These are phyloP conservation scores for Athelia sp. DNA, from an alignment of 1,284 basidiomycete species.

Conservation along the genomic window DNA sequence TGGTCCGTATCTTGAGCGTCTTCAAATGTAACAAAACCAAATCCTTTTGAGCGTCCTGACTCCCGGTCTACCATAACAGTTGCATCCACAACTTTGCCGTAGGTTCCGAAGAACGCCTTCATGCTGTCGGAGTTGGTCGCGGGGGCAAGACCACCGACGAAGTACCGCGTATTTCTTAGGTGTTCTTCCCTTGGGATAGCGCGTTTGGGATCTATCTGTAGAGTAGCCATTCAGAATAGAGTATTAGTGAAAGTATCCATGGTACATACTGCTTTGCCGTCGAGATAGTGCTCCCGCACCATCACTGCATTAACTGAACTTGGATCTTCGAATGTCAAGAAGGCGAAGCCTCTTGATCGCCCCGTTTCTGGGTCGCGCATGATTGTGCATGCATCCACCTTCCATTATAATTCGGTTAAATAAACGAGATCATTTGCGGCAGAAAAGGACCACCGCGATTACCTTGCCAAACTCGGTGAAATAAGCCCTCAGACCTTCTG, in stretches of 20 bases:
- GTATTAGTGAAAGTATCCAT: constrained; percentile 13
- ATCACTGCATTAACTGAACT: constrained; percentile 81
- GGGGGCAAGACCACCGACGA: constrained; percentile 83
- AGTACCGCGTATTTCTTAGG: constrained; percentile 78
- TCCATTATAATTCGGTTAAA: constrained; percentile 14
- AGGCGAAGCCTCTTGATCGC: constrained; percentile 91
- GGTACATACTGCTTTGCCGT: constrained; percentile 78
- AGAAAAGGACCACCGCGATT: constrained; percentile 12
- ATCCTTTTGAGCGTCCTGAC: constrained; percentile 86
- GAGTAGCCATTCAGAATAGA: neutral
- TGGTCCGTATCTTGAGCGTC: constrained; percentile 70
- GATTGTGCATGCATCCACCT: constrained; percentile 89
- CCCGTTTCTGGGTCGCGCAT: constrained; percentile 86
- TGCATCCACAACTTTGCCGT: constrained; percentile 83
- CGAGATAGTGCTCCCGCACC: constrained; percentile 79
- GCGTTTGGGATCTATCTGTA: constrained; percentile 91
- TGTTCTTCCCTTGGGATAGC: constrained; percentile 90
- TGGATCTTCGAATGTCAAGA: constrained; percentile 87
- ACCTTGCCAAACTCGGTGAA: constrained; percentile 72
- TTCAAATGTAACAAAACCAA: constrained; percentile 91
- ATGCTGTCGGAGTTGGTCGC: constrained; percentile 79
- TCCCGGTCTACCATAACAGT: constrained; percentile 95
- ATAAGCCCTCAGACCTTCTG: constrained; percentile 69
- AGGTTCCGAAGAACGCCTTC: constrained; percentile 72
- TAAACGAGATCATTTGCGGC: constrained; percentile 11